These are phyloP conservation scores for Myxozyma melibiosi DNA, from an alignment of 805 yeast species.

Conservation along the genomic window DNA sequence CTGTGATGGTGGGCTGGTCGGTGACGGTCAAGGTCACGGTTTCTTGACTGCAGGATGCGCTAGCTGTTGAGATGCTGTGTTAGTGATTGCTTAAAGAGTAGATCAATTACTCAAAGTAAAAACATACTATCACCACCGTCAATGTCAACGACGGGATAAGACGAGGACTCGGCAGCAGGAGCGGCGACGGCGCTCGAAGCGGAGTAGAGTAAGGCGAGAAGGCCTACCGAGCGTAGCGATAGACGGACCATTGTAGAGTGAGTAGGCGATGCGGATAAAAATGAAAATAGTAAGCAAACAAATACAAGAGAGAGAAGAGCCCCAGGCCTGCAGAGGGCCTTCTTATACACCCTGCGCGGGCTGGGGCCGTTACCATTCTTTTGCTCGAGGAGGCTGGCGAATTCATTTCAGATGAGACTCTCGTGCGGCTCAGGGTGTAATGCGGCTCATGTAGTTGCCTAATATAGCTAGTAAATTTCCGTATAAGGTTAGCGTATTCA, in stretches of 20 bases:
- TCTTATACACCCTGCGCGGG: background rate
- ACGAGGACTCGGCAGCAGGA: background rate
- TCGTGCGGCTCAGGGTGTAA: slow-evolving; percentile 4
- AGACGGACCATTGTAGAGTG: background rate
- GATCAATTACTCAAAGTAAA: background rate
- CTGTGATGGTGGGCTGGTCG: slow-evolving; percentile 7
- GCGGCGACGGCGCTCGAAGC: slow-evolving; percentile 8
- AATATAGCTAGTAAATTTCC: background rate
- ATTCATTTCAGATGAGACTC: background rate
- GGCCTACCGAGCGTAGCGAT: background rate
- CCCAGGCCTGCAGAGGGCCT: background rate
- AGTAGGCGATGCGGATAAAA: background rate
- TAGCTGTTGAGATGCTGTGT: background rate
- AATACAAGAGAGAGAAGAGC: background rate
- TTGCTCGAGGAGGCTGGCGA: slow-evolving; percentile 9
- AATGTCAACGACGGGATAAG: slow-evolving; percentile 25
- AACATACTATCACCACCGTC: slow-evolving; percentile 17
- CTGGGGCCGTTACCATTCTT: too few species aligned
- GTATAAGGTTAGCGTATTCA: background rate
- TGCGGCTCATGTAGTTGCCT: background rate
- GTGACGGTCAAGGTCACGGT: slow-evolving; percentile 20
- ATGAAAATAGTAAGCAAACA: background rate
- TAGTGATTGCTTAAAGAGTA: background rate
- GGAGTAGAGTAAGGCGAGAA: background rate
- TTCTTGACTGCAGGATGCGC: slow-evolving; percentile 1